Conservation (phyloP, 352 stramenopile genomes). For the Phytophthora podocarpi region DNA sequence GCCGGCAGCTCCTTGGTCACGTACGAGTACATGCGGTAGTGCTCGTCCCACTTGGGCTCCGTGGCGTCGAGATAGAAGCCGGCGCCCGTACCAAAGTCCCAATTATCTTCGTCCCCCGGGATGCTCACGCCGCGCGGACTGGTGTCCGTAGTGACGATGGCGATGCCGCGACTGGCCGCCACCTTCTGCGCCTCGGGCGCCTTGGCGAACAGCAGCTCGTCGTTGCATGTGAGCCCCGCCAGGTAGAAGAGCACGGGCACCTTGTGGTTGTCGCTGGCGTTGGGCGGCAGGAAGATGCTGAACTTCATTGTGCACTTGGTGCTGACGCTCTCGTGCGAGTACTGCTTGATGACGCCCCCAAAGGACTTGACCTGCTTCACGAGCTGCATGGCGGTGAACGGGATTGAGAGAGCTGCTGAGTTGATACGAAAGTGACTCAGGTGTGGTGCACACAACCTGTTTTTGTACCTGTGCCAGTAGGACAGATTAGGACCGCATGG, state of each 20-base stretch:
- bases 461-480: too few species aligned
- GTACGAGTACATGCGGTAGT: conserved; percentile 99
- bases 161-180: conserved; percentile 92
- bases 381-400: conserved; percentile 80
- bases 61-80: conserved; percentile 99
- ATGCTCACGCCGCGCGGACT: conserved; percentile 92
- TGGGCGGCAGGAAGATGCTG: conserved; percentile 87
- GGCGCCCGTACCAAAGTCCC: conserved; percentile 96
- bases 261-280: conserved; percentile 63
- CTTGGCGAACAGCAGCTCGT: conserved; percentile 97
- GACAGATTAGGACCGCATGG: too few species aligned
- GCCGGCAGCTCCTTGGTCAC: conserved; percentile 95
- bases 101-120: conserved; percentile 94
- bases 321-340: conserved; percentile 77
- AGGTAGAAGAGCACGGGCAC: conserved; percentile 95
- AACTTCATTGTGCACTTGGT: conserved; percentile 93
- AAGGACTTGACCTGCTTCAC: conserved; percentile 82
- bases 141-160: conserved; percentile 96
- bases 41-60: conserved; percentile 87
- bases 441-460: too few species aligned
- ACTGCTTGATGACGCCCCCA: conserved; percentile 83
- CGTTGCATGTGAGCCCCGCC: conserved; percentile 96
- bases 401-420: too few species aligned
- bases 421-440: conserved; percentile 9
- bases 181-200: conserved; percentile 89